Base-by-base conservation (phyloP, 768 basidiomycete genomes). In the Hericium alpestre region DNA sequence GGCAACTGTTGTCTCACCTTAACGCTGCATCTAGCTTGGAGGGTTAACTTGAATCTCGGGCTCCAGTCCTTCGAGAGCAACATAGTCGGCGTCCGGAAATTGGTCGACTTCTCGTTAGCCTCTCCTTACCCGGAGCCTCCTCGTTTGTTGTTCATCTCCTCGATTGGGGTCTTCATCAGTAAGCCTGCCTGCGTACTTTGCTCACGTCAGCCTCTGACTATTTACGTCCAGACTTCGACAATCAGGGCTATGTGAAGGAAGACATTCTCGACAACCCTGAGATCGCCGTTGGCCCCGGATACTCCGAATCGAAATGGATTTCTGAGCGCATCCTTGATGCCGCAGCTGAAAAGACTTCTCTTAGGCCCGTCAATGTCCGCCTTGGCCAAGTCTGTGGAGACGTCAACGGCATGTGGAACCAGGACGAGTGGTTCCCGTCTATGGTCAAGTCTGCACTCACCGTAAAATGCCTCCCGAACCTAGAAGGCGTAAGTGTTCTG, bases 351-450 rank as follows among this genome's bases (percentile, higher is more conserved):
- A 52, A 55, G 13, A 62, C 61, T 9, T 51, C 50, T 8, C 38
- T 61, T 23, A 53, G 39, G 32, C 61, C 61, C 20, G 55, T 56
- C 8, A 59, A 58, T 20, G 64, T 67, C 8, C 66, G 67, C 38
- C 58, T 68, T 3, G 67, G 67, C 1, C 67, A 68, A 46, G 60
- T 68, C 15, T 62, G 61, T 37, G 67, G 67, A n/a, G 67, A 65
- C 10, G 56, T 48, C 16, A 68, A 56, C 18, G 67, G 67, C 25
- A 52, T 56, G 25, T 68, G 67, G 67, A 68, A 66, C 51, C 56
- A 58, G 32, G 54, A 41, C 32, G 67, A 68, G 39, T 68, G 67
- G 67, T 64, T 67, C 50, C 66, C 66, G 15, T 56, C 57, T 11
- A 47, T 67, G 12, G 53, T 65, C 11, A 60, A 60, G 43, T 63